These are phyloP conservation scores for Saccharomyces eubayanus DNA, from an alignment of 805 yeast genomes.

Conservation along the genomic window DNA sequence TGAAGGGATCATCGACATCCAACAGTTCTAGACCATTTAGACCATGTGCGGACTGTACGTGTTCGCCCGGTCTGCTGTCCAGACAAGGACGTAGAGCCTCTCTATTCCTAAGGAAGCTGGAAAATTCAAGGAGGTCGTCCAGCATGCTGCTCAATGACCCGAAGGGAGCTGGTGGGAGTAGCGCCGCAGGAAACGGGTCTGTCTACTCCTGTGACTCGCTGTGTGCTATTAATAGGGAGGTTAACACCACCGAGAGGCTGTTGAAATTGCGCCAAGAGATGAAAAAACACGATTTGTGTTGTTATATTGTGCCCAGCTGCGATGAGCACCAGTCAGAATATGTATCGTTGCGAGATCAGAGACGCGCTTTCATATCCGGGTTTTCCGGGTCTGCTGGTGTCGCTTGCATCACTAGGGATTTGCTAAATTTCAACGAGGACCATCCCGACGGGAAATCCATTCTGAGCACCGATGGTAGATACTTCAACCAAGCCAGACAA, in stretches of 20 bases:
- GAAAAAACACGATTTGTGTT: conserved; percentile 54
- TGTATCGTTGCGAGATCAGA: conserved; percentile 70
- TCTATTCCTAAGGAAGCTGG: conserved; percentile 33
- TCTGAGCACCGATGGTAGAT: conserved; percentile 88
- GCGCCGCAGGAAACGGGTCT: conserved; percentile 20
- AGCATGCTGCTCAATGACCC: not conserved
- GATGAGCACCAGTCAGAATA: conserved; percentile 94
- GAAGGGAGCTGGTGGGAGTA: conserved; percentile 11
- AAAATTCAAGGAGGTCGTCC: conserved; percentile 28
- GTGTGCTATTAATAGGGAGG: conserved; percentile 34
- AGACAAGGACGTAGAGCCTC: conserved; percentile 55
- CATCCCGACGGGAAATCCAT: conserved; percentile 58
- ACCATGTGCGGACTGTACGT: conserved; percentile 68
- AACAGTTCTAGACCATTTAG: conserved; percentile 28
- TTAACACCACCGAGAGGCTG: conserved; percentile 55
- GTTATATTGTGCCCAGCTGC: conserved; percentile 76
- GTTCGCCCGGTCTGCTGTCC: conserved; percentile 74
- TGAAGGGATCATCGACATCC: not conserved
- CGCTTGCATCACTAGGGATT: conserved; percentile 63
- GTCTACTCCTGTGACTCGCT: conserved; percentile 34
- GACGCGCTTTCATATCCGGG: conserved; percentile 76
- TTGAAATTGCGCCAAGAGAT: conserved; percentile 53
- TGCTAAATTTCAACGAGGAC: conserved; percentile 34
- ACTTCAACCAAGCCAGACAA: conserved; percentile 81
- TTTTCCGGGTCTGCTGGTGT: conserved; percentile 92